Conservation (phyloP, 2,329 filamentous ascomycete species). For the Ophiostoma angusticollis region DNA sequence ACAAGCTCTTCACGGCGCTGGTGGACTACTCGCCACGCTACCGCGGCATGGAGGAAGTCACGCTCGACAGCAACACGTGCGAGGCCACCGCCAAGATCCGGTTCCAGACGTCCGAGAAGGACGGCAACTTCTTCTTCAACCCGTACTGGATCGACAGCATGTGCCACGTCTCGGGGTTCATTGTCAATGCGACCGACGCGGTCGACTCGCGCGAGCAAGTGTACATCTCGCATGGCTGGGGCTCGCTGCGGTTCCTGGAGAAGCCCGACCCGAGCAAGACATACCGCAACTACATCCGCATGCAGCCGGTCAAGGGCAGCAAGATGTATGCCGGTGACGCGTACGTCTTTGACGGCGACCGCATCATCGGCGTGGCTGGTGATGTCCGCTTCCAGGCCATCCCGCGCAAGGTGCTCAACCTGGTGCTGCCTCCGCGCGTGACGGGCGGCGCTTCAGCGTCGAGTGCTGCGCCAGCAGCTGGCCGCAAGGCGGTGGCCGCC, state of each 20-base stretch:
- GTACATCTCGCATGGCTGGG: constrained; percentile 49
- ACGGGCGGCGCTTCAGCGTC: constrained; percentile 24
- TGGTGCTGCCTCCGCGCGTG: constrained; percentile 50
- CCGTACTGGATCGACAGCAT: constrained; percentile 48
- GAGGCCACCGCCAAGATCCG: constrained; percentile 30
- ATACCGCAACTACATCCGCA: constrained; percentile 44
- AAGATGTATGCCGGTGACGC: constrained; percentile 42
- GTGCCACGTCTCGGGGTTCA: constrained; percentile 47
- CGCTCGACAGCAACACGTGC: constrained; percentile 34
- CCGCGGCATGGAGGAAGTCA: constrained; percentile 45
- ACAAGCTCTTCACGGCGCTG: constrained; percentile 52
- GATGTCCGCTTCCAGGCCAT: constrained; percentile 56
- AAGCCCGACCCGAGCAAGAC: constrained; percentile 31
- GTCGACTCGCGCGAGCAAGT: constrained; percentile 41
- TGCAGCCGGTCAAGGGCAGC: constrained; percentile 39
- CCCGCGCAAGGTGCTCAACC: constrained; percentile 52
- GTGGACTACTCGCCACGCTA: constrained; percentile 44
- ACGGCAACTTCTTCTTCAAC: constrained; percentile 41
- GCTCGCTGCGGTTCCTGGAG: constrained; percentile 37
- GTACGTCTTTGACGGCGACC: constrained; percentile 40
- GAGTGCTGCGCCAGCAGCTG: constrained; percentile 14
- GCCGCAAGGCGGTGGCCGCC: constrained; percentile 23
- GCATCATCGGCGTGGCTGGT: constrained; percentile 33
- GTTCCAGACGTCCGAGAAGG: constrained; percentile 34
- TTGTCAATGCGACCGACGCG: constrained; percentile 45